These are phyloP conservation scores for Cokeromyces recurvatus DNA, from an alignment of 371 early-diverging fungal species.

Conservation along the genomic window DNA sequence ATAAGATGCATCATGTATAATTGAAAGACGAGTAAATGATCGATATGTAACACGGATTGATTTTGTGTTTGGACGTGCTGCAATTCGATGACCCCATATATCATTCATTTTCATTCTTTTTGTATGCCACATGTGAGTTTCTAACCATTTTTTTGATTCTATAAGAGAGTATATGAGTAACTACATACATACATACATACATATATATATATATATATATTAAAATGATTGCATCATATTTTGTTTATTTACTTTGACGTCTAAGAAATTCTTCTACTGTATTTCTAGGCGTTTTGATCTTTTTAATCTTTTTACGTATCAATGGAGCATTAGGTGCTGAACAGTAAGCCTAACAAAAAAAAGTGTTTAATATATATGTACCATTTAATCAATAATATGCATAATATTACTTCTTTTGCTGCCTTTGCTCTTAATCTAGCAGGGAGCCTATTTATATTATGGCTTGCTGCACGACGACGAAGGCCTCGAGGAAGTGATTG, in stretches of 20 bases:
- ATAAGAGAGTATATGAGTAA: slow-evolving; percentile 1
- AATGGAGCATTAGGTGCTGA: slow-evolving; percentile 6
- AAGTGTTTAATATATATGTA: background rate
- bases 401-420: slow-evolving; percentile 54
- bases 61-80: slow-evolving; percentile 84
- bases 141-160: slow-evolving; percentile 83
- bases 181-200: no score
- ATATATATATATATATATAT: background rate
- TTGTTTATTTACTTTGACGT: slow-evolving; percentile 43
- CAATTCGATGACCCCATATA: slow-evolving; percentile 81
- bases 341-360: slow-evolving; percentile 4
- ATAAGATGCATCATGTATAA: slow-evolving; percentile 85
- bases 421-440: slow-evolving; percentile 71
- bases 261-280: slow-evolving; percentile 50
- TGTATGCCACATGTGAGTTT: slow-evolving; percentile 98
- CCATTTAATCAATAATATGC: slow-evolving; percentile 19
- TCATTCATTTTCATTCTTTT: slow-evolving; percentile 93
- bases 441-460: slow-evolving; percentile 86
- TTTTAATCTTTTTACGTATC: slow-evolving; percentile 20
- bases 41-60: slow-evolving; percentile 71
- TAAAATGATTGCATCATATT: background rate
- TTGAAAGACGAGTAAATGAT: slow-evolving; percentile 67
- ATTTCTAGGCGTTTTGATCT: slow-evolving; percentile 37
- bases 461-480: slow-evolving; percentile 87
- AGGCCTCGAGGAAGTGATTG: slow-evolving; percentile 87